Evolutionary conservation across 23 red algal species (phyloP).

Genomic region (Pyropia yezoensis): DNA sequence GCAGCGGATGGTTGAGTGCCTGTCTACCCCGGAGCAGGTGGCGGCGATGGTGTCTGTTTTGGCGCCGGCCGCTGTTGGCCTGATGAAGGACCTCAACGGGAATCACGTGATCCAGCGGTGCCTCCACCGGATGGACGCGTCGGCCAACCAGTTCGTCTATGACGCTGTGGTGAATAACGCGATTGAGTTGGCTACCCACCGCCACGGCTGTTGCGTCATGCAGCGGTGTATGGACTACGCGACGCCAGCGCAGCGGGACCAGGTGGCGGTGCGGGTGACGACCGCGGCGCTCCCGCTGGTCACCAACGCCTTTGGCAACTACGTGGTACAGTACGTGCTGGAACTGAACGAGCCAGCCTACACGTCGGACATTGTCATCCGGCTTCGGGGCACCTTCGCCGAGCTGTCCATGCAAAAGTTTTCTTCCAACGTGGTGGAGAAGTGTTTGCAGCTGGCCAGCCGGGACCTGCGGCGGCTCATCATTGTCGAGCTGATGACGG

Average conservation of each 20-base stretch:
- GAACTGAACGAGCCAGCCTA: slow-evolving; percentile 69
- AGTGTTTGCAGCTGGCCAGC: slow-evolving; percentile 59
- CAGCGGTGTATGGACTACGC: slow-evolving; percentile 98
- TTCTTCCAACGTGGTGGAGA: slow-evolving; percentile 95
- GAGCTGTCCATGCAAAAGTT: slow-evolving; percentile 97
- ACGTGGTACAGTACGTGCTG: slow-evolving; percentile 96
- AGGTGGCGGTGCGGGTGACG: slow-evolving; percentile 56
- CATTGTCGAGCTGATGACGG: slow-evolving; percentile 75
- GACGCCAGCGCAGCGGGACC: slow-evolving; percentile 54
- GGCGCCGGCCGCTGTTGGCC: slow-evolving; percentile 33
- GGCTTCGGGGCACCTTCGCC: slow-evolving; percentile 38
- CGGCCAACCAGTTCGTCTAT: slow-evolving; percentile 82
- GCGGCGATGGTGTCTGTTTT: slow-evolving; percentile 52
- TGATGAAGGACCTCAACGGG: slow-evolving; percentile 97
- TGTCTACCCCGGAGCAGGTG: slow-evolving; percentile 67
- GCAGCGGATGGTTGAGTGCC: slow-evolving; percentile 89
- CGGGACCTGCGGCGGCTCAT: slow-evolving; percentile 45
- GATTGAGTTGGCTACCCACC: slow-evolving; percentile 86
- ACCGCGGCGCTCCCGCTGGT: slow-evolving; percentile 65
- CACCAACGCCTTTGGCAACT: slow-evolving; percentile 90
- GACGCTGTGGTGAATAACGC: slow-evolving; percentile 72
- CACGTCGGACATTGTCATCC: slow-evolving; percentile 47
- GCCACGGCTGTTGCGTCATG: slow-evolving; percentile 97
- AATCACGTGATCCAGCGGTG: slow-evolving; percentile 97
- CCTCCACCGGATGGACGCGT: slow-evolving; percentile 68